phyloP scores from a whole-genome alignment of 345 rosid species.

The Salix koriyanagi region DNA sequence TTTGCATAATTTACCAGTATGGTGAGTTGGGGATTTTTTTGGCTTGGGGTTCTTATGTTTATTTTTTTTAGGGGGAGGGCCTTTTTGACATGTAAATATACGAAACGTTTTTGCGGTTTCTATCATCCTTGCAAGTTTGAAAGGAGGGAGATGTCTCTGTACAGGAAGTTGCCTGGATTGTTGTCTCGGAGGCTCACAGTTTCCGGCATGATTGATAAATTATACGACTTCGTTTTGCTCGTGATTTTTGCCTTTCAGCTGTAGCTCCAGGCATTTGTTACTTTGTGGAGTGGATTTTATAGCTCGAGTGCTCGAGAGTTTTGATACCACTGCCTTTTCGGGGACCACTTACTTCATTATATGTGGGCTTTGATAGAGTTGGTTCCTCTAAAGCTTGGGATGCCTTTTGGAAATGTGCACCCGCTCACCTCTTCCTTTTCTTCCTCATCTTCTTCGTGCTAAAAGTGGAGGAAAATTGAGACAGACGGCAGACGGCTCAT shows the following conservation, averaged over 20 bases:
- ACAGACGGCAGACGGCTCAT: too few species aligned
- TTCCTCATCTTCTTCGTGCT: too few species aligned
- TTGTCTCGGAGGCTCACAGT: slow-evolving; percentile 16
- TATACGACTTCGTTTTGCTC: slow-evolving; percentile 2
- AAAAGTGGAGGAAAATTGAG: too few species aligned
- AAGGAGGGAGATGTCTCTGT: slow-evolving; percentile 28
- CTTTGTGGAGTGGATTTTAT: background rate
- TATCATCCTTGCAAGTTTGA: slow-evolving; percentile 2
- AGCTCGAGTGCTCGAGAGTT: background rate
- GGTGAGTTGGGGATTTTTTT: slow-evolving; percentile 28
- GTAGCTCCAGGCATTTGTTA: background rate
- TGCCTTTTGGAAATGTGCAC: too few species aligned
- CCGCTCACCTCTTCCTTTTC: too few species aligned
- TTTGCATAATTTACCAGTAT: slow-evolving; percentile 20
- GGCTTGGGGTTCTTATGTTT: slow-evolving; percentile 29
- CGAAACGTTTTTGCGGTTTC: slow-evolving; percentile 16
- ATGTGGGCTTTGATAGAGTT: too few species aligned
- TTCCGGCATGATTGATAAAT: slow-evolving; percentile 33
- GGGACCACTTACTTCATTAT: background rate
- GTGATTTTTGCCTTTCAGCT: too few species aligned
- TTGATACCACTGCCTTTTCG: background rate
- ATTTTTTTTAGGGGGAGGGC: slow-evolving; percentile 9
- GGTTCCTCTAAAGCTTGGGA: too few species aligned
- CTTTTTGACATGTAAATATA: slow-evolving; percentile 37
- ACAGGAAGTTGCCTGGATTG: slow-evolving; percentile 41